Conservation (phyloP, 768 basidiomycete genomes). For the Antrodiella citrinella region DNA sequence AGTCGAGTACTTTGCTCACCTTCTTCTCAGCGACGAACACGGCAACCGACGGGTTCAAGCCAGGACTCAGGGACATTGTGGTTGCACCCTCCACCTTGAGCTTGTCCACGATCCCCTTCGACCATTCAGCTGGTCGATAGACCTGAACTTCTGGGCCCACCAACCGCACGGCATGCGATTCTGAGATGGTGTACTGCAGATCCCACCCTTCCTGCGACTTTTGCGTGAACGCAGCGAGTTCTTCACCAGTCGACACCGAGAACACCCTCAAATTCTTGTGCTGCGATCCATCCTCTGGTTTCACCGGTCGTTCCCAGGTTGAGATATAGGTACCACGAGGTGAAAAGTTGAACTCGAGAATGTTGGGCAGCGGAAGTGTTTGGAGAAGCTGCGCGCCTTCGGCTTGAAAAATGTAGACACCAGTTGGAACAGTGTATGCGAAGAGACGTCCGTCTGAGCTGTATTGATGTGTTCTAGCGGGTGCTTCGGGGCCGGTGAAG, state of each 20-base stretch:
- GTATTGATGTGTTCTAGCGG: constrained; percentile 73
- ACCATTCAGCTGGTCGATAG: constrained; percentile 74
- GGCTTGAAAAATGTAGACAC: constrained; percentile 72
- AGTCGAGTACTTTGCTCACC: constrained; percentile 29
- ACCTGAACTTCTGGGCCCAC: constrained; percentile 80
- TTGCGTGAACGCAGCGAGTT: constrained; percentile 81
- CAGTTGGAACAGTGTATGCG: constrained; percentile 75
- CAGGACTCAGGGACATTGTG: constrained; percentile 69
- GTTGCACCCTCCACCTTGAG: constrained; percentile 80
- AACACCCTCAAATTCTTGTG: constrained; percentile 94
- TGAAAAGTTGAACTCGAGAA: constrained; percentile 85
- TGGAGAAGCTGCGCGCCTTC: constrained; percentile 65
- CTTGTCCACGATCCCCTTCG: constrained; percentile 72
- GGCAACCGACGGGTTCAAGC: constrained; percentile 81
- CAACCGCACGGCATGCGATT: constrained; percentile 77
- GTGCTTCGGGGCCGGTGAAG: constrained; percentile 58
- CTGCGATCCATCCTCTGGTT: constrained; percentile 83
- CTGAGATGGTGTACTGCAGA: constrained; percentile 84
- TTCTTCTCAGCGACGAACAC: constrained; percentile 94
- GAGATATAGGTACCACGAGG: constrained; percentile 90
- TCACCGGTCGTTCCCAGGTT: constrained; percentile 92
- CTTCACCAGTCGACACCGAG: constrained; percentile 76
- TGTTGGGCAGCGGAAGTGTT: constrained; percentile 66
- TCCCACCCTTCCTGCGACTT: constrained; percentile 91
- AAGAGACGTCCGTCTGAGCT: constrained; percentile 83